A percentile compares a stretch with the other conserved stretches of the same genome.
Evolutionary conservation across 129 eudicot species (phyloP).

Genomic region (Calendula officinalis): DNA sequence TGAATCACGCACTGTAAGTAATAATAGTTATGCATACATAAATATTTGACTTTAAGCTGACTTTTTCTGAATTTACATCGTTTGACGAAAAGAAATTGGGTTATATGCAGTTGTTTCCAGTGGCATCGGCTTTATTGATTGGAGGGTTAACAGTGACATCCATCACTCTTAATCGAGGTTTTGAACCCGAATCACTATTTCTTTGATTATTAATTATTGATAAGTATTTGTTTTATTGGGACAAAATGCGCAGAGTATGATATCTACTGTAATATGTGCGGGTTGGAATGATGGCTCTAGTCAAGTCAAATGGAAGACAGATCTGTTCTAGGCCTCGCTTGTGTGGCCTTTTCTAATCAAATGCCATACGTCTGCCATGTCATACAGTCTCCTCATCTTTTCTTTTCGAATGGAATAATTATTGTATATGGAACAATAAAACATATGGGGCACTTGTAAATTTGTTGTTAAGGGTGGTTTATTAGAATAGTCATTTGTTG

Average conservation of each 20-base stretch:
- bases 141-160: slow-evolving; percentile 93
- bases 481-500: too few species aligned
- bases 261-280: slow-evolving; percentile 76
- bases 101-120: slow-evolving; percentile 95
- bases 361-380: too few species aligned
- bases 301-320: slow-evolving; percentile 85
- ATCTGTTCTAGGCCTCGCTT: slow-evolving; percentile 88
- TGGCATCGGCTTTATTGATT: slow-evolving; percentile 84
- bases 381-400: not conserved
- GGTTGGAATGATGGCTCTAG: slow-evolving; percentile 87
- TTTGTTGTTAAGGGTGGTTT: too few species aligned
- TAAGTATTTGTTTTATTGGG: slow-evolving; percentile 1
- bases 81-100: too few species aligned
- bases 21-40: not conserved
- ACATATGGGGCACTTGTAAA: too few species aligned
- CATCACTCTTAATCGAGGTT: slow-evolving; percentile 84
- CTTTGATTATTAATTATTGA: not conserved
- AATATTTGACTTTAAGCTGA: not conserved
- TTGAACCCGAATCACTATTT: not conserved
- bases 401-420: too few species aligned
- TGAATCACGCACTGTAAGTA: slow-evolving; percentile 71
- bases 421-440: too few species aligned
- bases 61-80: not conserved
- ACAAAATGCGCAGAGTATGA: slow-evolving; percentile 50
- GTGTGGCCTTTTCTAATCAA: slow-evolving; percentile 63